These are phyloP conservation scores for Candida silvicultrix DNA, from an alignment of 805 yeast species.

Conservation along the genomic window DNA sequence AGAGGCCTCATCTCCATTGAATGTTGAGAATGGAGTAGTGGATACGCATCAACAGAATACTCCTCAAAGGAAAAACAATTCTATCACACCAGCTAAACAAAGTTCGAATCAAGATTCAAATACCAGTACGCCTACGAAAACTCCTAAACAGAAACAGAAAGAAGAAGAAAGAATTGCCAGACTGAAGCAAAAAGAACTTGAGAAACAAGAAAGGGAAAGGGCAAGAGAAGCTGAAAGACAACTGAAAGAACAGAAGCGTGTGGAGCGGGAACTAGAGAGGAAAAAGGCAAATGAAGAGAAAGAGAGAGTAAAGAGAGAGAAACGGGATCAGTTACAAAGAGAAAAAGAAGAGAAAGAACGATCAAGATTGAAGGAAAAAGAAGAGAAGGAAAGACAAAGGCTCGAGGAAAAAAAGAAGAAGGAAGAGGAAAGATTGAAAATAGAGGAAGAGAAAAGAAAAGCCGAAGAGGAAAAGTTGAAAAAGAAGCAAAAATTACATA, in stretches of 20 bases:
- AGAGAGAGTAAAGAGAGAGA: conserved; percentile 1
- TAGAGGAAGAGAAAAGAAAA: conserved; percentile 29
- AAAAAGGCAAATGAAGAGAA: conserved; percentile 8
- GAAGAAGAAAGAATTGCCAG: conserved; percentile 22
- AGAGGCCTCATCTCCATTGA: neutral
- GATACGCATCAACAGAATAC: neutral
- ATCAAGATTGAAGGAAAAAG: conserved; percentile 6
- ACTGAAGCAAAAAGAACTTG: conserved; percentile 19
- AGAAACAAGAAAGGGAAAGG: conserved; percentile 16
- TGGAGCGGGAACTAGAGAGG: conserved; percentile 15
- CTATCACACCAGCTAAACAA: neutral
- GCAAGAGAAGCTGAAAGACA: conserved; percentile 21
- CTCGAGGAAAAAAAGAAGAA: conserved; percentile 18
- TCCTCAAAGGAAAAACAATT: neutral
- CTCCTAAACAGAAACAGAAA: conserved; percentile 3
- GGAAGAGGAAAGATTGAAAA: conserved; percentile 17
- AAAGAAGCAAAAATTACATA: conserved; percentile 15
- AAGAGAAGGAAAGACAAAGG: conserved; percentile 19
- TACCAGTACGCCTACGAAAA: neutral
- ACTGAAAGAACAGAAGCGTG: conserved; percentile 1
- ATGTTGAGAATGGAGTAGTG: neutral
- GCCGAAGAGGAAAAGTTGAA: conserved; percentile 24
- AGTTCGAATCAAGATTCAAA: neutral
- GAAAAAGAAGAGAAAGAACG: conserved; percentile 15
- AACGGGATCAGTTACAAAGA: conserved; percentile 1